Evolutionary conservation across 75 land plant genomes (phyloP), one percentile per base, ranked within the genome.

Genomic region (Pinus taeda): DNA sequence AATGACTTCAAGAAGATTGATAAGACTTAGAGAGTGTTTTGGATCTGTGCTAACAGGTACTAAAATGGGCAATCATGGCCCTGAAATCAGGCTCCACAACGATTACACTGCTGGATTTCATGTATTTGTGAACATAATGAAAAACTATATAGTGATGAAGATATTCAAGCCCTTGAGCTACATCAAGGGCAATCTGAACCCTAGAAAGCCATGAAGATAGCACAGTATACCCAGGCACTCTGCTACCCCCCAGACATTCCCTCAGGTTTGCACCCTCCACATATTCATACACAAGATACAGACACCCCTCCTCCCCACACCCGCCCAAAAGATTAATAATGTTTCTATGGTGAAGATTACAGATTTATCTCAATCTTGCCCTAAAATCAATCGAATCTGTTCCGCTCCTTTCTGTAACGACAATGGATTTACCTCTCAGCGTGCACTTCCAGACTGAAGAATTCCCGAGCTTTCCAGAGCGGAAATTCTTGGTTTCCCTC

Each of bases 161-260:
- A 53, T 81, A 81, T 73, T 81, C 83, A 17, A 81, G 83, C 22
- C 74, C 81, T 60, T 78, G 82, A 1, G 83, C 83, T 11, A 78
- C 64, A 71, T 81, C 83, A 4, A 78, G 22, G 22, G 83, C 83
- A 57, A 81, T 73, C 72, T 71, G 83, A 33, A 81, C 15, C 36
- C 83, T 39, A 7, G 74, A 70, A 53, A 57, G 70, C 83, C 83
- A 81, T 14, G 63, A 57, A 17, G 75, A 66, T 17, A 81, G 81
- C 15, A 78, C 83, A 2, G 81, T 59, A 61, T 60, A 81, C 13
- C 74, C 81, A 15, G 39, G 57, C 22, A 57, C 70, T 45, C 8
- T 45, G 12, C 13, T 20, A 33, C 75, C 73, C 24, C 42, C 18
- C 9, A 81, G 83, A 4, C 70, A 78, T 5, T 67, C 74, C 22